These are phyloP conservation scores for Saksenaea vasiformis DNA, from an alignment of 371 early-diverging fungal species.

Conservation along the genomic window DNA sequence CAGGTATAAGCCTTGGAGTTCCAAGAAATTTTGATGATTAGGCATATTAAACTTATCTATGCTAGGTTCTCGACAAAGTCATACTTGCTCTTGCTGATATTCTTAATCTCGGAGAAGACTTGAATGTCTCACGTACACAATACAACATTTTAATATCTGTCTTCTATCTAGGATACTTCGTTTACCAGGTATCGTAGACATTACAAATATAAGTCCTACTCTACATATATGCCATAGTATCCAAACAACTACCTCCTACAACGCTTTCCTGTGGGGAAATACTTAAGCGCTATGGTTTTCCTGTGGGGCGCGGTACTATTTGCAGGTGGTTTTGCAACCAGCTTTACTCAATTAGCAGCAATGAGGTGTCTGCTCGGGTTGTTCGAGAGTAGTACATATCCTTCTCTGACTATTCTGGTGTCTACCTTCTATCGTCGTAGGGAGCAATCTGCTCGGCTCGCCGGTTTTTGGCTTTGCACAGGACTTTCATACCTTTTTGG, in stretches of 20 bases:
- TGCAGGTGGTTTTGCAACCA: slow-evolving; percentile 21
- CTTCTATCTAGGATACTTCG: slow-evolving; percentile 42
- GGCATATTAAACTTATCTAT: background rate
- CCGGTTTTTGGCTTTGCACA: slow-evolving; percentile 9
- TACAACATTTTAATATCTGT: slow-evolving; percentile 34
- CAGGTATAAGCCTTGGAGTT: slow-evolving; percentile 26
- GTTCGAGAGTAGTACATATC: slow-evolving; percentile 26
- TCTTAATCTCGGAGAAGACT: slow-evolving; percentile 31
- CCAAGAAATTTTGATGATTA: background rate
- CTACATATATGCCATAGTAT: slow-evolving; percentile 15
- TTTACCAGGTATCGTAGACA: slow-evolving; percentile 32
- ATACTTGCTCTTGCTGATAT: slow-evolving; percentile 35
- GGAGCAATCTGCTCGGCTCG: slow-evolving; percentile 11
- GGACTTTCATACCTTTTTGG: slow-evolving; percentile 37
- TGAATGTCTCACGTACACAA: slow-evolving; percentile 22
- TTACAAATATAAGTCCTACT: background rate
- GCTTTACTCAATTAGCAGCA: slow-evolving; percentile 35
- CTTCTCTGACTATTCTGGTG: slow-evolving; percentile 2
- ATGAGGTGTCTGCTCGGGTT: slow-evolving; percentile 39
- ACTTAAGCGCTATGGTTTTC: slow-evolving; percentile 33
- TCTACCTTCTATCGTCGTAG: slow-evolving; percentile 3
- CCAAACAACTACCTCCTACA: slow-evolving; percentile 48
- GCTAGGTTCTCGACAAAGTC: slow-evolving; percentile 46
- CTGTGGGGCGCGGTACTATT: slow-evolving; percentile 37
- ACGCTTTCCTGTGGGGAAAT: slow-evolving; percentile 28